These are phyloP conservation scores for Agaricus sinodeliciosus DNA, from an alignment of 768 basidiomycete species.

Conservation along the genomic window DNA sequence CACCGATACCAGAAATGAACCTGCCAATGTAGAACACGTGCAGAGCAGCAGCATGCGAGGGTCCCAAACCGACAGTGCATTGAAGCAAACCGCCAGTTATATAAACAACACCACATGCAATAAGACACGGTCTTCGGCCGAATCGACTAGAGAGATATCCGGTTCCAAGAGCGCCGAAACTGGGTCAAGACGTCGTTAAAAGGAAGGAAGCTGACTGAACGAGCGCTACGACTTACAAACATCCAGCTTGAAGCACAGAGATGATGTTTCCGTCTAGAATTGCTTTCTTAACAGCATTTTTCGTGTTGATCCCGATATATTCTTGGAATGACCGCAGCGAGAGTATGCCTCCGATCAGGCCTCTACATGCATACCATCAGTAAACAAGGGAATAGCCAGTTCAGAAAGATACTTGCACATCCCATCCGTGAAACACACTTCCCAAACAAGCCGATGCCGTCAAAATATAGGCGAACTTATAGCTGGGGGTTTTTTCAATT, in stretches of 20 bases:
- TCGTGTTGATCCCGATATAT: constrained; percentile 35
- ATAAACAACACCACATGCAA: constrained; percentile 39
- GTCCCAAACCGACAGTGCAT: constrained; percentile 37
- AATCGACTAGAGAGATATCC: constrained; percentile 33
- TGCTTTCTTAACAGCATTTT: constrained; percentile 28
- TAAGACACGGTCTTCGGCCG: constrained; percentile 40
- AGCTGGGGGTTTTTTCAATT: constrained; percentile 20
- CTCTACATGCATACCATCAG: too few species aligned
- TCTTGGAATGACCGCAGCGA: constrained; percentile 34
- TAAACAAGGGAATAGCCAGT: too few species aligned
- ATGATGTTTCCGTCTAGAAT: constrained; percentile 45
- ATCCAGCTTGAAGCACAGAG: constrained; percentile 40
- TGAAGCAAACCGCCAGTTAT: constrained; percentile 44
- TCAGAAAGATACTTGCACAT: constrained; percentile 24
- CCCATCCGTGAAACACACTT: constrained; percentile 45
- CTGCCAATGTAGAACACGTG: constrained; percentile 40
- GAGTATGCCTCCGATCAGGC: constrained; percentile 40
- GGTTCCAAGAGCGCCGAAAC: constrained; percentile 39
- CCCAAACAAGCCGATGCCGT: constrained; percentile 40
- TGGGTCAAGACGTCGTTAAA: constrained; percentile 10
- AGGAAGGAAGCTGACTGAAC: neutral
- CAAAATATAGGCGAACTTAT: constrained; percentile 40
- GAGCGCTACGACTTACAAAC: constrained; percentile 28
- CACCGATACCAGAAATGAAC: constrained; percentile 55
- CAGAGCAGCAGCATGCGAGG: constrained; percentile 24